phyloP scores from a whole-genome alignment of 371 early-diverging fungal genomes.

The Mucor lusitanicus region DNA sequence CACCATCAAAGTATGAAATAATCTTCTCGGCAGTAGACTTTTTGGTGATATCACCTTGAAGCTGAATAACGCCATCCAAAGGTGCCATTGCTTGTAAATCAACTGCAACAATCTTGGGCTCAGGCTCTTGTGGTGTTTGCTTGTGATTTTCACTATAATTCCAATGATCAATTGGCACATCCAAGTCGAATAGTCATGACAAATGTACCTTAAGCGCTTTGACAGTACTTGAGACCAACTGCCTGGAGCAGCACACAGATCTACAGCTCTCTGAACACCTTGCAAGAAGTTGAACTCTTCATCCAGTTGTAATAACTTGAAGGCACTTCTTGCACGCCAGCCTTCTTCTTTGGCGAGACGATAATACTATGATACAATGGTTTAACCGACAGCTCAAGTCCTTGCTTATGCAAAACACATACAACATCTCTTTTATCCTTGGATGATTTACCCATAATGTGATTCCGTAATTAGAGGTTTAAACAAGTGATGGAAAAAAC shows the following conservation, averaged over 20 bases:
- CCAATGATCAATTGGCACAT: background rate
- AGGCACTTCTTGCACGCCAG: conserved; percentile 97
- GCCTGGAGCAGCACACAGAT: conserved; percentile 99
- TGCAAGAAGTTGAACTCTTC: conserved; percentile 73
- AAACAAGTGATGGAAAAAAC: background rate
- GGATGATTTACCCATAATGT: conserved; percentile 78
- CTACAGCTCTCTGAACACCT: conserved; percentile 91
- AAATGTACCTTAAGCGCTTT: conserved; percentile 41
- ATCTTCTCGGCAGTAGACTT: conserved; percentile 90
- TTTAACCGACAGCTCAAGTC: background rate
- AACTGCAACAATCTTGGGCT: conserved; percentile 92
- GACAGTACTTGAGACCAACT: conserved; percentile 99
- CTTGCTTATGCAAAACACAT: conserved; percentile 4
- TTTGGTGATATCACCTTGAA: conserved; percentile 99
- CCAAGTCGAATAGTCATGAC: background rate
- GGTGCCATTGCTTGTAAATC: conserved; percentile 99
- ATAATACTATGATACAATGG: conserved; percentile 66
- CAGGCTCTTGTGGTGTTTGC: conserved; percentile 53
- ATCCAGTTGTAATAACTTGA: conserved; percentile 90
- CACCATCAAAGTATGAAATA: conserved; percentile 84
- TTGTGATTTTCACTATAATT: conserved; percentile 56
- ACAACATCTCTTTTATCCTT: conserved; percentile 95
- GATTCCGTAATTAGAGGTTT: background rate
- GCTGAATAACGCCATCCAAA: conserved; percentile 88
- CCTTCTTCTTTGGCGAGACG: conserved; percentile 96